A percentile compares a stretch with the other conserved stretches of the same genome.
phyloP scores from a whole-genome alignment of 345 rosid species.

The Citrus medica region DNA sequence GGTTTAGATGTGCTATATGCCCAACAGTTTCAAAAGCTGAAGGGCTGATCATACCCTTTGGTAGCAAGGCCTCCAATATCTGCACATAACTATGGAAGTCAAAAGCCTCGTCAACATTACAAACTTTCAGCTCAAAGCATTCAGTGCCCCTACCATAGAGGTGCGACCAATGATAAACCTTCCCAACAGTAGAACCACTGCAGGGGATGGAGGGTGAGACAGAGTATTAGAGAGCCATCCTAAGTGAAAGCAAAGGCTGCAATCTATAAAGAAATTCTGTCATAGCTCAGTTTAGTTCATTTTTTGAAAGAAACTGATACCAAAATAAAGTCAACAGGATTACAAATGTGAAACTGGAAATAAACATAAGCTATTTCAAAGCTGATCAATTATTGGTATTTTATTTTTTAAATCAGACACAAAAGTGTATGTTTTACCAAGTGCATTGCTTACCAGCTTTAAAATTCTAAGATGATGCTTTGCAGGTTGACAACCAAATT shows the following conservation, averaged over 20 bases:
- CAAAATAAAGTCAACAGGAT: background rate
- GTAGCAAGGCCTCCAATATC: conserved; percentile 82
- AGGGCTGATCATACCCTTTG: conserved; percentile 65
- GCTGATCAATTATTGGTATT: background rate
- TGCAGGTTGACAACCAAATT: background rate
- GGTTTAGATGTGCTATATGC: conserved; percentile 82
- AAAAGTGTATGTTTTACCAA: background rate
- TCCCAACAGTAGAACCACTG: background rate
- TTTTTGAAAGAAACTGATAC: background rate
- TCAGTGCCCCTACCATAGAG: background rate
- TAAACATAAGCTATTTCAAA: background rate
- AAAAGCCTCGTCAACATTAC: conserved; percentile 5
- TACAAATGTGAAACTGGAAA: background rate
- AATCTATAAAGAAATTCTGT: background rate
- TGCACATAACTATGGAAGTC: conserved; percentile 26
- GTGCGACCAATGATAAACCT: background rate
- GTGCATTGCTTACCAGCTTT: background rate
- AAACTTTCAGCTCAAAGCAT: background rate
- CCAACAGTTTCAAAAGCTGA: conserved; percentile 93
- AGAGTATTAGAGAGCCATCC: background rate
- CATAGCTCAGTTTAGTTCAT: background rate
- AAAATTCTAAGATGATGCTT: no score
- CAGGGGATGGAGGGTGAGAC: background rate
- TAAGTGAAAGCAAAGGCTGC: background rate
- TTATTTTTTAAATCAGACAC: background rate